These are phyloP conservation scores for Pezicula radicicola DNA, from an alignment of 2,329 filamentous ascomycete species.

Conservation along the genomic window DNA sequence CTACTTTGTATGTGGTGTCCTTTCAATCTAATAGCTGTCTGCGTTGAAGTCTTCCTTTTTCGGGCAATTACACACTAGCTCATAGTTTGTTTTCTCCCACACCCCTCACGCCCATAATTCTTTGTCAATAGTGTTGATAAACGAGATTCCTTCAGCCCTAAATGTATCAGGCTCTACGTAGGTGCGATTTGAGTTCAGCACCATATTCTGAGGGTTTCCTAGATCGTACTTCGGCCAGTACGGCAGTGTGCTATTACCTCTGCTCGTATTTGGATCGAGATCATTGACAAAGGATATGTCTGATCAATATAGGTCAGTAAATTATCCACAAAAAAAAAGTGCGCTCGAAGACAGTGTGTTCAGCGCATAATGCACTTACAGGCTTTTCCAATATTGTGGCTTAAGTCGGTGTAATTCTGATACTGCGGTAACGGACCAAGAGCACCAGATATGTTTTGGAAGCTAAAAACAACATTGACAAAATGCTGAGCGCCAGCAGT, in stretches of 20 bases:
- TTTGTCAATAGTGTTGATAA: slow-evolving; percentile 37
- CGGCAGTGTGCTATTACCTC: slow-evolving; percentile 27
- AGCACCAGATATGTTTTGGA: slow-evolving; percentile 46
- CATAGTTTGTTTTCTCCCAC: no score
- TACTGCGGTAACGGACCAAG: slow-evolving; percentile 42
- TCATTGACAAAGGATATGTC: slow-evolving; percentile 36
- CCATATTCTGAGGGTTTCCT: slow-evolving; percentile 37
- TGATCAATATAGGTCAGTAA: background rate
- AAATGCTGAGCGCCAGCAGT: slow-evolving; percentile 44
- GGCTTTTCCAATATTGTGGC: slow-evolving; percentile 18
- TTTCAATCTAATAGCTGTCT: no score
- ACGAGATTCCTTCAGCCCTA: slow-evolving; percentile 43
- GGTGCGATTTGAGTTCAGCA: slow-evolving; percentile 38
- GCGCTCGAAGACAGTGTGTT: background rate
- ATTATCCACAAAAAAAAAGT: background rate
- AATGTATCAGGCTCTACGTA: slow-evolving; percentile 45
- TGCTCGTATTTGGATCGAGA: slow-evolving; percentile 38
- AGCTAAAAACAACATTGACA: slow-evolving; percentile 46
- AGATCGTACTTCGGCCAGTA: slow-evolving; percentile 39
- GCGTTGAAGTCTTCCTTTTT: no score
- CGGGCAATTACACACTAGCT: no score
- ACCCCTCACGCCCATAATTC: slow-evolving; percentile 29
- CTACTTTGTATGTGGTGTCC: no score
- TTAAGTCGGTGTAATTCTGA: slow-evolving; percentile 31
- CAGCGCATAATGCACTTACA: background rate